Conservation (phyloP, 2,329 filamentous ascomycete genomes). For the Nothophoma quercina region DNA sequence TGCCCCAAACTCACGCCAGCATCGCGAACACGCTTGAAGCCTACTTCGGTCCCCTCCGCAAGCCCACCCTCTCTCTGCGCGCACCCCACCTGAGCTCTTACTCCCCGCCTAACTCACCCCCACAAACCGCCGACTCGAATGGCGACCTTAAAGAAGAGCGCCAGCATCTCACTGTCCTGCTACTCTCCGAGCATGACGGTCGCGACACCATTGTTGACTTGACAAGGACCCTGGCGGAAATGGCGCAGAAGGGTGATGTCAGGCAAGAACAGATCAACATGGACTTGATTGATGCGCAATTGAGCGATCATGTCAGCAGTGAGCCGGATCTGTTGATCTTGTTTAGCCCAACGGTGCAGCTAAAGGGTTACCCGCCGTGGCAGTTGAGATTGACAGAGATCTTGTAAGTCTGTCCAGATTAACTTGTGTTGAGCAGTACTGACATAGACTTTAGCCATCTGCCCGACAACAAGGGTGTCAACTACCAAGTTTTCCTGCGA, state of each 20-base stretch:
- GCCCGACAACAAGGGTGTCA: conserved; percentile 80
- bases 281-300: conserved; percentile 88
- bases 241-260: conserved; percentile 90
- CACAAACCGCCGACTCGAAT: conserved; percentile 43
- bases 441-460: conserved; percentile 51
- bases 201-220: conserved; percentile 94
- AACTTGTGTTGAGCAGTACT: conserved; percentile 3
- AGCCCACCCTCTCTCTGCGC: conserved; percentile 73
- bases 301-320: conserved; percentile 77
- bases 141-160: conserved; percentile 44
- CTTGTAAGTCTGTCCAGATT: conserved; percentile 63
- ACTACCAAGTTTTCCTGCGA: conserved; percentile 91
- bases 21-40: conserved; percentile 81
- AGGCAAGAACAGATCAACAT: conserved; percentile 80
- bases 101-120: conserved; percentile 55
- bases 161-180: conserved; percentile 68
- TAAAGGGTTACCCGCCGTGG: conserved; percentile 96
- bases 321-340: conserved; percentile 91
- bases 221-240: conserved; percentile 91
- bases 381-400: conserved; percentile 95
- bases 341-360: conserved; percentile 82
- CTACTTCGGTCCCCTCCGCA: conserved; percentile 79
- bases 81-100: conserved; percentile 73
- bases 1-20: conserved; percentile 81
- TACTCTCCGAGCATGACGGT: conserved; percentile 88